Base-by-base conservation (phyloP, 768 basidiomycete species). In the Steccherinum ochraceum region DNA sequence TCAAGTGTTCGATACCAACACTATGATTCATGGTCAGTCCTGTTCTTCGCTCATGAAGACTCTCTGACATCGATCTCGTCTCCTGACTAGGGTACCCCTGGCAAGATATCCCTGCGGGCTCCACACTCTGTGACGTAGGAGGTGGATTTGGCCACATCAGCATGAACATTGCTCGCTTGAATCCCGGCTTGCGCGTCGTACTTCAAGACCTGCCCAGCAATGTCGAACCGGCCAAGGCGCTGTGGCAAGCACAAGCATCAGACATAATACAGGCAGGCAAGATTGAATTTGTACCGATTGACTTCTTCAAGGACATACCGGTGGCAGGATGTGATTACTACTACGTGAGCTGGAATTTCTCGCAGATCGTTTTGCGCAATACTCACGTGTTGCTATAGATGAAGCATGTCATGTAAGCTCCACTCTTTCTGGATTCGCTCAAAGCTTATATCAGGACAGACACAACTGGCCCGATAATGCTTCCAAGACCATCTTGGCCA, bases 381-480 rank as follows among this genome's bases (percentile, higher is more conserved):
- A n/a, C n/a, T n/a, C n/a, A n/a, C n/a, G 35, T n/a, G n/a, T 11
- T 39, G 35, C 35, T 39, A 11, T 39, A 39, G 35, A 39, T 39
- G 35, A 39, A n/a, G 35, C 11, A n/a, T n/a, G 35, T 39, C 11
- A 11, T 39, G 35, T 39, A n/a, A 39, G 35, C n/a, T 11, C n/a
- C n/a, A n/a, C 35, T 11, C 35, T 11, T 39, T n/a, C 11, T n/a
- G 35, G 11, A 11, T 39, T 39, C n/a, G 11, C 35, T 39, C 35
- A n/a, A 11, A 11, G n/a, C 11, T 39, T 11, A 59, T 63, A 30
- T 58, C 64, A 23, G n/a, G 4, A 10, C 18, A 51, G 44, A 18
- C 68, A 68, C 40, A 58, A 69, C 50, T 71, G 67, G 68, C 57
- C 65, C 7, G 69, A 70, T 49, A 49, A 56, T 1, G 56, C 62